Conservation (phyloP, 2,329 filamentous ascomycete genomes). For the Colletotrichum siamense region DNA sequence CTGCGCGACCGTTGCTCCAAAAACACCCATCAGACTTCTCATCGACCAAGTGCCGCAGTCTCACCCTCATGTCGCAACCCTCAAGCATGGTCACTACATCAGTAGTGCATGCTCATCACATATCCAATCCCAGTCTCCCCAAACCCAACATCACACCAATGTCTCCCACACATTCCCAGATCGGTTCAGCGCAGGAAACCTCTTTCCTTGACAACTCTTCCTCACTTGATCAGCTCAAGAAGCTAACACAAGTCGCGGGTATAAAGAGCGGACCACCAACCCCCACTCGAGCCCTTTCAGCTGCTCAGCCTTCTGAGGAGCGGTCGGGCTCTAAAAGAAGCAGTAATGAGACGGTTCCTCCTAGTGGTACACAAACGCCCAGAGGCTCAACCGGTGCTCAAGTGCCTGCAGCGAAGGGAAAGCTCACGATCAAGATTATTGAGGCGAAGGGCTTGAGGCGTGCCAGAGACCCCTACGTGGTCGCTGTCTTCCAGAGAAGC, state of each 20-base stretch:
- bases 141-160: slow-evolving; percentile 51
- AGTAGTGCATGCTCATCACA: slow-evolving; percentile 69
- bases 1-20: slow-evolving; percentile 41
- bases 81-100: slow-evolving; percentile 69
- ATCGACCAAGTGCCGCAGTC: slow-evolving; percentile 45
- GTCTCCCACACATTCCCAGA: slow-evolving; percentile 52
- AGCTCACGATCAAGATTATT: slow-evolving; percentile 85
- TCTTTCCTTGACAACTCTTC: slow-evolving; percentile 58
- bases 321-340: slow-evolving; percentile 37
- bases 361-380: slow-evolving; percentile 60
- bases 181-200: slow-evolving; percentile 40
- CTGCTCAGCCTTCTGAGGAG: slow-evolving; percentile 58
- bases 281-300: slow-evolving; percentile 85
- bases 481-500: slow-evolving; percentile 95
- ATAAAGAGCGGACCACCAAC: slow-evolving; percentile 93
- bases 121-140: slow-evolving; percentile 69
- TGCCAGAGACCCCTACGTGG: slow-evolving; percentile 90
- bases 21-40: slow-evolving; percentile 50
- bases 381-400: slow-evolving; percentile 59
- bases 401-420: slow-evolving; percentile 79
- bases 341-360: slow-evolving; percentile 48
- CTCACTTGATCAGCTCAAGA: slow-evolving; percentile 73
- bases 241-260: slow-evolving; percentile 85
- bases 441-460: slow-evolving; percentile 84
- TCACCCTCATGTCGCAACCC: slow-evolving; percentile 61